Evolutionary conservation across 768 basidiomycete genomes (phyloP).

Genomic region (Collybiopsis confluens): DNA sequence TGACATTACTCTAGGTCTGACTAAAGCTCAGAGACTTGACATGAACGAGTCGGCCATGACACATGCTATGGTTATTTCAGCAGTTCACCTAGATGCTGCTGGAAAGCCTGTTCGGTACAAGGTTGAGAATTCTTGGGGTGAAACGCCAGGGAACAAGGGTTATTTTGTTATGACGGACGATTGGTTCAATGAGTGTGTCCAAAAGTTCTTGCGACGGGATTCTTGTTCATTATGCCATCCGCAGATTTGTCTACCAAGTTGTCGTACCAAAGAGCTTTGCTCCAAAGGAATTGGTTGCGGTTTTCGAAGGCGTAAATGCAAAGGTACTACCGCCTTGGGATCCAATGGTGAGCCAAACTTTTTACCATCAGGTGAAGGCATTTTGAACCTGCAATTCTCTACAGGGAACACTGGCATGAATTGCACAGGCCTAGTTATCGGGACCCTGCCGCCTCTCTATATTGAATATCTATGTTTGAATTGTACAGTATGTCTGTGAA

Average conservation of each 20-base stretch:
- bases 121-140: slow-evolving; percentile 96
- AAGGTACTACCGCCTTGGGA: slow-evolving; percentile 87
- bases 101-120: slow-evolving; percentile 88
- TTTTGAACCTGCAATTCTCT: background rate
- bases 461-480: no score
- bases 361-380: slow-evolving; percentile 1
- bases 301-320: slow-evolving; percentile 66
- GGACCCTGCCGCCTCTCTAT: background rate
- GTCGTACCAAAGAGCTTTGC: slow-evolving; percentile 81
- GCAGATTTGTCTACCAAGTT: slow-evolving; percentile 87
- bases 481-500: no score
- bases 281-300: slow-evolving; percentile 73
- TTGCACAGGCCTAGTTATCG: background rate
- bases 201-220: background rate
- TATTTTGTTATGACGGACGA: slow-evolving; percentile 88
- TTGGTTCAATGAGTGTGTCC: slow-evolving; percentile 81
- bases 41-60: slow-evolving; percentile 89
- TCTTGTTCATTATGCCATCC: background rate
- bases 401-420: slow-evolving; percentile 23
- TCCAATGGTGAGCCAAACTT: slow-evolving; percentile 59
- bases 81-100: slow-evolving; percentile 75
- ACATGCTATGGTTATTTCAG: slow-evolving; percentile 94
- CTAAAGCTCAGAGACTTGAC: slow-evolving; percentile 81
- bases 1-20: slow-evolving; percentile 72
- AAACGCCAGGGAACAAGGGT: slow-evolving; percentile 71